Conservation (phyloP, 2,329 filamentous ascomycete species). For the Trichoderma atrobrunneum region DNA sequence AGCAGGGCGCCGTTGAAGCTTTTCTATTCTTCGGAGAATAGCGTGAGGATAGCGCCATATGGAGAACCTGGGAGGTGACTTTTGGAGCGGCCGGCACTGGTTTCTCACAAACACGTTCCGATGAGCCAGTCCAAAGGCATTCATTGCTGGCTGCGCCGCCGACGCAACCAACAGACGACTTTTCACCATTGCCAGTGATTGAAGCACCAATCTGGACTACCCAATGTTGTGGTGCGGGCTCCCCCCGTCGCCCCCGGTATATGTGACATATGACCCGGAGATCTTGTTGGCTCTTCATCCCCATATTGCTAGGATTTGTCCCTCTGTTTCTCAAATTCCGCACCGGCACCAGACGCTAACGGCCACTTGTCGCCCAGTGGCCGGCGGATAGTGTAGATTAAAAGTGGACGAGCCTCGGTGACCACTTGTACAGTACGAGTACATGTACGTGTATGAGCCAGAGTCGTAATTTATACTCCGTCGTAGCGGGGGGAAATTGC, state of each 20-base stretch:
- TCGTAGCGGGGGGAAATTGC: not conserved
- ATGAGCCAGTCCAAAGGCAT: not conserved
- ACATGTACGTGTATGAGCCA: not conserved
- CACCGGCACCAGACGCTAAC: constrained; percentile 2
- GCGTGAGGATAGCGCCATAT: constrained; percentile 10
- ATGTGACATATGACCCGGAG: constrained; percentile 16
- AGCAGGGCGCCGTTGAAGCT: constrained; percentile 9
- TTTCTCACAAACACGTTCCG: not conserved
- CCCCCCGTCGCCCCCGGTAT: not conserved
- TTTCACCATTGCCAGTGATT: not conserved
- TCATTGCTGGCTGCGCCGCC: not conserved
- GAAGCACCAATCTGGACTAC: not conserved
- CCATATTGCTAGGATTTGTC: not conserved
- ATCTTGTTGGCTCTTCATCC: constrained; percentile 17
- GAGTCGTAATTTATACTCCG: not conserved
- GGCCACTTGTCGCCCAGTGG: not conserved
- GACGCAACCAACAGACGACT: not conserved
- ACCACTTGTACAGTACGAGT: not conserved
- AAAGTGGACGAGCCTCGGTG: constrained; percentile 1
- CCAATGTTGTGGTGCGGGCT: not conserved
- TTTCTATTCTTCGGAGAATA: constrained; percentile 12
- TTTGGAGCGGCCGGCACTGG: constrained; percentile 8
- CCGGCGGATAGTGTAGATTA: constrained; percentile 3
- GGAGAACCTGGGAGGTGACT: not conserved
- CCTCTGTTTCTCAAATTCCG: not conserved